Conservation (phyloP, 257 asterid species). For the Primulina tabacum region DNA sequence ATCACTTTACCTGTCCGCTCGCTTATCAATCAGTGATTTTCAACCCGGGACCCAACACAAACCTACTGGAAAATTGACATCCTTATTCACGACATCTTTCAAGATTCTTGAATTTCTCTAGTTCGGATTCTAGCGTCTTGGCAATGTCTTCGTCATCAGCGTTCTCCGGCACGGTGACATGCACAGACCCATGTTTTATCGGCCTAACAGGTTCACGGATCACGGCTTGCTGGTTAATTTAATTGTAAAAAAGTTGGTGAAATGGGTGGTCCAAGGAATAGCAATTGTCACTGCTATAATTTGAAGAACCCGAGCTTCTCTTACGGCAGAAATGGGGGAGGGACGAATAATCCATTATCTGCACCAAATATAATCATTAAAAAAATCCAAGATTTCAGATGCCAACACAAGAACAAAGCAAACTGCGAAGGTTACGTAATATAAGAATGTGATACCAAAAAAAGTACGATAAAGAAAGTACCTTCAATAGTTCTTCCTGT, state of each 20-base stretch:
- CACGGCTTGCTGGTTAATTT: constrained; percentile 51
- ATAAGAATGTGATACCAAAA: background rate
- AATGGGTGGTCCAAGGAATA: constrained; percentile 71
- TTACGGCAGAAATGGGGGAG: constrained; percentile 78
- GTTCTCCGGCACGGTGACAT: constrained; percentile 61
- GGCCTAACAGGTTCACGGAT: constrained; percentile 30
- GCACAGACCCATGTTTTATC: constrained; percentile 60
- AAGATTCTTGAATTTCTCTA: constrained; percentile 41
- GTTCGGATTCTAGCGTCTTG: constrained; percentile 57
- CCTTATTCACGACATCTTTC: constrained; percentile 29
- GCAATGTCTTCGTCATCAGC: constrained; percentile 54
- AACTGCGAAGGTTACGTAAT: background rate
- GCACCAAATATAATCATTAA: constrained; percentile 21
- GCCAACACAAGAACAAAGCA: background rate
- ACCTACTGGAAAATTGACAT: background rate
- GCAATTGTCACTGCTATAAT: constrained; percentile 38
- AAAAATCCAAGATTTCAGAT: background rate
- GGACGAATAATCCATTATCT: constrained; percentile 75
- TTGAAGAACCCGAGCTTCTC: constrained; percentile 55
- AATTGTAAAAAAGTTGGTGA: constrained; percentile 58
- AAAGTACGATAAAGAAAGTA: constrained; percentile 27
- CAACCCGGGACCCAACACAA: background rate
- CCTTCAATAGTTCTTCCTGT: constrained; percentile 70
- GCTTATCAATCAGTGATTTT: constrained; percentile 33
- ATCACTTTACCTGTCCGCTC: constrained; percentile 26